Evolutionary conservation across 148 eudicot species (phyloP).

Genomic region (Hydrangea macrophylla): DNA sequence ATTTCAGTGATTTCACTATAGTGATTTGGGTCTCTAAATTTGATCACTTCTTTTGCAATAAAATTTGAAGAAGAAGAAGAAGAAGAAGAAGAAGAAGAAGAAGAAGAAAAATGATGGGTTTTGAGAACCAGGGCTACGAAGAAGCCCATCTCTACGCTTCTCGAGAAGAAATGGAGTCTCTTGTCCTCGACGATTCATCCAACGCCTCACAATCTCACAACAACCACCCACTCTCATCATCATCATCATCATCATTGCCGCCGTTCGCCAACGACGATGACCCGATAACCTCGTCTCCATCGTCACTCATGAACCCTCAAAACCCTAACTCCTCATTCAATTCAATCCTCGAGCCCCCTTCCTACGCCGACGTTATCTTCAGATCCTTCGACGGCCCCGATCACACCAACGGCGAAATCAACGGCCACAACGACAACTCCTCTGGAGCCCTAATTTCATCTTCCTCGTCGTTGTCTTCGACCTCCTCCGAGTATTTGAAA

Average conservation of each 20-base stretch:
- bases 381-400: slow-evolving; percentile 70
- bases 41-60: too few relatives aligned
- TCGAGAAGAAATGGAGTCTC: slow-evolving; percentile 41
- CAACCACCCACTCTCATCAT: slow-evolving; percentile 16
- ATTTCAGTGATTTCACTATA: too few relatives aligned
- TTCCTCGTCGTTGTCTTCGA: slow-evolving; percentile 21
- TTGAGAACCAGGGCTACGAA: slow-evolving; percentile 36
- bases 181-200: slow-evolving; percentile 35
- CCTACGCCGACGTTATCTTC: slow-evolving; percentile 86
- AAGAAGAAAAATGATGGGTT: slow-evolving; percentile 40
- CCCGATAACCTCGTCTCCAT: slow-evolving; percentile 20
- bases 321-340: slow-evolving; percentile 50
- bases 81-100: slow-evolving; percentile 84
- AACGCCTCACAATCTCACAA: background rate
- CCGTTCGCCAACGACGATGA: slow-evolving; percentile 48
- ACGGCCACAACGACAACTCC: slow-evolving; percentile 43
- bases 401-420: slow-evolving; percentile 26
- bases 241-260: slow-evolving; percentile 36
- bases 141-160: slow-evolving; percentile 36
- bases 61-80: slow-evolving; percentile 63
- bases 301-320: slow-evolving; percentile 13
- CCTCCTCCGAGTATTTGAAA: slow-evolving; percentile 38
- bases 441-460: slow-evolving; percentile 12
- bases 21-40: too few relatives aligned
- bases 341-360: slow-evolving; percentile 88